Evolutionary conservation across 495 filamentous ascomycete species (phyloP), one percentile per base, ranked within the genome.

Genomic region (Wilcoxina mikolae): DNA sequence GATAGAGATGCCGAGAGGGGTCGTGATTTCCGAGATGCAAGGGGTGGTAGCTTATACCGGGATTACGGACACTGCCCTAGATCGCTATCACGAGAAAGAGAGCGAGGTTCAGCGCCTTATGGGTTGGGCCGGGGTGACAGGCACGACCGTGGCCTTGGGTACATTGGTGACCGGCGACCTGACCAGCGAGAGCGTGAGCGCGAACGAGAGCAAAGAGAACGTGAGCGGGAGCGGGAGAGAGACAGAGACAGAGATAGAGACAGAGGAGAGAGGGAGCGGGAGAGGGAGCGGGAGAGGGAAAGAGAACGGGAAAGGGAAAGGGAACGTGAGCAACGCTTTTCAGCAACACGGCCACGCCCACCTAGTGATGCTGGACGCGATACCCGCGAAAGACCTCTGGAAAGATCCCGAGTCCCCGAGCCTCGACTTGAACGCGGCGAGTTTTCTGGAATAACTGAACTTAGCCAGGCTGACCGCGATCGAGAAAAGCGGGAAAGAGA

Each of bases 401-500:
- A 53, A 12, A 54, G 49, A 52, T n/a, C 49, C 20, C 49, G 49
- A 1, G 31, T 26, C 29, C 15, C 28, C 33, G 49, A 52, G 25
- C 10, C 28, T 41, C 43, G 43, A 46, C 17, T 1, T 15, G 43
- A 46, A 46, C 43, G 15, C 43, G 7, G 46, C 11, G 46, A 49
- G 27, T 29, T 49, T 20, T 25, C 12, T 29, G 46, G 46, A 11
- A 22, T 25, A 10, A 9, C 25, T 2, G 46, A 49, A 20, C 25
- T 25, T 15, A 49, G 24, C 25, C 46, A 49, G 27, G 46, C 46
- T 58, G 62, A 65, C 48, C 51, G 59, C 43, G 61, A 64, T 52
- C 58, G 62, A 35, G 62, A 65, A 17, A 59, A 65, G 43, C 59
- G 63, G 55, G 62, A 58, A 39, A 64, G 58, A 47, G 63, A 65